Evolutionary conservation across 345 rosid species (phyloP), one percentile per base, ranked within the genome.

Genomic region (Euphorbia tirucalli): DNA sequence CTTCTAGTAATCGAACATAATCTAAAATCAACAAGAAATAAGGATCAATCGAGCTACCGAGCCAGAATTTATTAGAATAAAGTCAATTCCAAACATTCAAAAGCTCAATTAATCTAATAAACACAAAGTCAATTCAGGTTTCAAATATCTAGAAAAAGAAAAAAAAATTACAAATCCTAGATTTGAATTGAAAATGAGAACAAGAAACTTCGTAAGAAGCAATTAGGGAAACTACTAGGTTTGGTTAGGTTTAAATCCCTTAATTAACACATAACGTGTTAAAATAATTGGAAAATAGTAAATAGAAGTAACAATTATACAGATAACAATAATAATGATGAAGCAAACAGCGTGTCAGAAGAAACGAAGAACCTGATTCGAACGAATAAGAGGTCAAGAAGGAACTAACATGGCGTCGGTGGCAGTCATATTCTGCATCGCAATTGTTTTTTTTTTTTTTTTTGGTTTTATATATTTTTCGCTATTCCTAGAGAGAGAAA

Each of bases 311-410:
- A 11, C 21, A 19, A 25, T 71, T 3, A 14, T n/a, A 48, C 1
- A 32, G 15, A 71, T 7, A 55, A 4, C 7, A 48, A 60, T 61
- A 24, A 32, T n/a, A 35, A 14, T 13, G 46, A 1, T 61, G 24
- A 61, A 31, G 19, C 21, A n/a, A 73, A 59, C 0, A 41, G 44
- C 25, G 28, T 0, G 32, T 35, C 57, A 15, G 49, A 25, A 71
- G 54, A 24, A 57, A 55, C 11, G 11, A 32, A 49, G 68, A 48
- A 82, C 87, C 84, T 82, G 75, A 66, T 35, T 60, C 74, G 80
- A 85, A 73, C 75, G n/a, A 48, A 70, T 77, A 57, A 62, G 70
- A 25, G 39, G 75, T 28, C 32, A 56, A 66, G 77, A 37, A 58
- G 41, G 30, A 75, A 71, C 35, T 32, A 31, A 0, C 25, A 46